phyloP scores from a whole-genome alignment of 23 red algal species.

The Agarophyton chilense region DNA sequence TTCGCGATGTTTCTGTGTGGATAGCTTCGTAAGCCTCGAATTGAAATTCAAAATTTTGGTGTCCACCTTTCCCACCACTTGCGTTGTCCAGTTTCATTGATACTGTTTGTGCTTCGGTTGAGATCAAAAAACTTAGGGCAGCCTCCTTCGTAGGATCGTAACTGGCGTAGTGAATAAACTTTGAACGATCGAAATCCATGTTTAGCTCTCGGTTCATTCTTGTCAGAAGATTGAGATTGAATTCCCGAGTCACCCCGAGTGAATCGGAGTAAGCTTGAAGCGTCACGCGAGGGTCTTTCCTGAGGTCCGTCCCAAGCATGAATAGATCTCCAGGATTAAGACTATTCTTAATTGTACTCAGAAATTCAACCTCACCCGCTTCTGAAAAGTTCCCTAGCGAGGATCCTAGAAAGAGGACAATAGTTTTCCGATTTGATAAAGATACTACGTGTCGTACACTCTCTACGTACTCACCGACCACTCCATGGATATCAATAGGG shows the following conservation, averaged over 20 bases:
- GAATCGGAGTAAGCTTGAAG: conserved; percentile 81
- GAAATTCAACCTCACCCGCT: conserved; percentile 45
- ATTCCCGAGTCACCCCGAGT: conserved; percentile 70
- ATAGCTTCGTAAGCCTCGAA: conserved; percentile 82
- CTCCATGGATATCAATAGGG: conserved; percentile 63
- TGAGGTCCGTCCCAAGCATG: conserved; percentile 87
- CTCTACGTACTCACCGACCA: conserved; percentile 86
- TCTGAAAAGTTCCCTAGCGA: conserved; percentile 87
- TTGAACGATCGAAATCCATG: conserved; percentile 66
- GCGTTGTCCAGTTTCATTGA: background rate
- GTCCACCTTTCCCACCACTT: background rate
- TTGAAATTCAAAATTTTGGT: conserved; percentile 22
- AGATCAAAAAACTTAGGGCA: conserved; percentile 86
- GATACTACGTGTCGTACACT: conserved; percentile 47
- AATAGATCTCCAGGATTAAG: conserved; percentile 75
- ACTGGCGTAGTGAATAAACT: conserved; percentile 80
- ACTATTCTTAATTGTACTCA: conserved; percentile 20
- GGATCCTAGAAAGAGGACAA: conserved; percentile 87
- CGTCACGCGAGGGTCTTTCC: conserved; percentile 69
- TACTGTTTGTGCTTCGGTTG: conserved; percentile 52
- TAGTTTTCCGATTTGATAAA: conserved; percentile 20
- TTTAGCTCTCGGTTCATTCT: conserved; percentile 89
- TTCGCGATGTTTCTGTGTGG: conserved; percentile 86
- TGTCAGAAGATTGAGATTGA: conserved; percentile 89
- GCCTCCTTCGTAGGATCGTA: conserved; percentile 67